Percentiles rank a stretch among this genome's conserved stretches.
Conservation (phyloP, 495 filamentous ascomycete species). For the Staphylotrichum tortipilum region DNA sequence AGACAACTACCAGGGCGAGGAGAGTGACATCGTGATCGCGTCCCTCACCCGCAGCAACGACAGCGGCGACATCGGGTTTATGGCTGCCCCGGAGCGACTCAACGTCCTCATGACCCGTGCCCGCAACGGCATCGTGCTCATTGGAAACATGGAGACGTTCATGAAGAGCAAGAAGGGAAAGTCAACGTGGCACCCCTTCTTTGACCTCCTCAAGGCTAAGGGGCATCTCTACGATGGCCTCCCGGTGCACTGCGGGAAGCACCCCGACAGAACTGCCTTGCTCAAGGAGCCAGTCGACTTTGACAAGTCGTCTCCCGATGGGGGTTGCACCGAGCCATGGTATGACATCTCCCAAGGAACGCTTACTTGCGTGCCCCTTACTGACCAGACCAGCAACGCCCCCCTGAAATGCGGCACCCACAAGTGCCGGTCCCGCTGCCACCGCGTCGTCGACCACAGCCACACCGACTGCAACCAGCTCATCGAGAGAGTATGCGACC, state of each 20-base stretch:
- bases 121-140: constrained; percentile 57
- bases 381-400: constrained; percentile 30
- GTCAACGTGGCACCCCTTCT: constrained; percentile 48
- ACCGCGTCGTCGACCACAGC: constrained; percentile 59
- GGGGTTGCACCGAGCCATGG: constrained; percentile 63
- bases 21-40: constrained; percentile 64
- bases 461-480: constrained; percentile 48
- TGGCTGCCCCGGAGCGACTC: constrained; percentile 56
- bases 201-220: constrained; percentile 46
- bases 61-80: constrained; percentile 62
- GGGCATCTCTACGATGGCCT: constrained; percentile 60
- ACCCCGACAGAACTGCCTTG: constrained; percentile 44
- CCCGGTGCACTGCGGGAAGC: constrained; percentile 59
- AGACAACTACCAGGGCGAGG: constrained; percentile 81
- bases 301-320: constrained; percentile 55
- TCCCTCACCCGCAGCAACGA: constrained; percentile 61
- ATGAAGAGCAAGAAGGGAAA: constrained; percentile 52
- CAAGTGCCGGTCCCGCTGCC: constrained; percentile 53
- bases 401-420: constrained; percentile 55
- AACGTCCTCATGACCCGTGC: constrained; percentile 70
- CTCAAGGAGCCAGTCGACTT: constrained; percentile 48
- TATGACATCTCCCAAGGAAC: too few relatives aligned
- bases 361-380: too few relatives aligned
- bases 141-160: constrained; percentile 65
- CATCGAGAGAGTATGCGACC: constrained; percentile 40